phyloP scores from a whole-genome alignment of 176 grass and related monocot genomes.

The Tillandsia leiboldiana region DNA sequence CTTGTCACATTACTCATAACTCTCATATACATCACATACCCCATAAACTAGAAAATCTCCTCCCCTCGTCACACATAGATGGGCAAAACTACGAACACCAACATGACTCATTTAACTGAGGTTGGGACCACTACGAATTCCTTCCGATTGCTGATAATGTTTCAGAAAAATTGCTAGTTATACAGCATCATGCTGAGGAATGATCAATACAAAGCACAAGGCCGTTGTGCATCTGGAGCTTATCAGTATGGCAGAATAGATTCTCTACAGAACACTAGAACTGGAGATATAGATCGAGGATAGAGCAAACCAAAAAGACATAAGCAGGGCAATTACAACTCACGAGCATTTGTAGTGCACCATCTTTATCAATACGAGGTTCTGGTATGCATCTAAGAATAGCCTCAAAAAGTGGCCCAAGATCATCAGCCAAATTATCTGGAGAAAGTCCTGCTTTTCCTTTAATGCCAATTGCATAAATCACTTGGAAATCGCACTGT shows the following conservation, averaged over 20 bases:
- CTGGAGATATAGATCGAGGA: too few species aligned
- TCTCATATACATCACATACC: too few species aligned
- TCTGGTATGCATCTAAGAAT: slow-evolving; percentile 98
- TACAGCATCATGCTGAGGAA: not conserved
- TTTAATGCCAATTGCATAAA: slow-evolving; percentile 94
- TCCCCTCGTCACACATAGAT: not conserved
- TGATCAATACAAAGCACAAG: too few species aligned
- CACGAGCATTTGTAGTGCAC: slow-evolving; percentile 85
- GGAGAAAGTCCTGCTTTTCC: slow-evolving; percentile 76
- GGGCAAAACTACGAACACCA: not conserved
- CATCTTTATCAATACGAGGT: slow-evolving; percentile 84
- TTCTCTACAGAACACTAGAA: too few species aligned
- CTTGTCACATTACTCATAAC: too few species aligned
- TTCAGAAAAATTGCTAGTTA: not conserved
- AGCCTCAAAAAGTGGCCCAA: slow-evolving; percentile 95
- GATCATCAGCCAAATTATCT: slow-evolving; percentile 79
- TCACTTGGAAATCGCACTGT: slow-evolving; percentile 96
- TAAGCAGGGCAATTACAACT: slow-evolving; percentile 27
- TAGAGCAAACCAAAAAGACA: slow-evolving; percentile 5
- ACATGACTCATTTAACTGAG: not conserved
- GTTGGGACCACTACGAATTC: not conserved
- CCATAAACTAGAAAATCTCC: too few species aligned
- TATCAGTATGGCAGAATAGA: too few species aligned
- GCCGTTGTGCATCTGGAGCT: too few species aligned
- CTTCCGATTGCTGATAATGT: not conserved